Percentiles rank a stretch among this genome's conserved stretches.
Conservation (phyloP, 2,329 filamentous ascomycete genomes). For the Penicillium psychrosexuale region DNA sequence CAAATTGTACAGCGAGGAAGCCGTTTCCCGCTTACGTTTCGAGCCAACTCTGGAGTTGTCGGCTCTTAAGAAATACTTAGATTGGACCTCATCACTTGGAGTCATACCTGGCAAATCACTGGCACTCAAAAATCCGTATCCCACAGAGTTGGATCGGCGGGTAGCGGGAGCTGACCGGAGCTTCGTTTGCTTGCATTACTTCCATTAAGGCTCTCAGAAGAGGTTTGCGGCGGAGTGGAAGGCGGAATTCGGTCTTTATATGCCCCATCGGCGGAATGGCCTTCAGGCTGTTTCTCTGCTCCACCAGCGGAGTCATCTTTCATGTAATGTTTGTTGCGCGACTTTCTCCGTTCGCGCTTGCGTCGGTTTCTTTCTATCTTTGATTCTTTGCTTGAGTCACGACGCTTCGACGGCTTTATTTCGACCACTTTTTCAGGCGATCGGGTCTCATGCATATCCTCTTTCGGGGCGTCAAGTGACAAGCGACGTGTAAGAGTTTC, state of each 20-base stretch:
- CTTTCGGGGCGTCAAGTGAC: background rate
- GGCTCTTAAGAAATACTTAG: slow-evolving; percentile 32
- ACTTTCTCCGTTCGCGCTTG: background rate
- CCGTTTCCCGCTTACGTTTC: background rate
- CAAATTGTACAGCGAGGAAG: background rate
- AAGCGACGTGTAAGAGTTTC: background rate
- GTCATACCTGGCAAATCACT: slow-evolving; percentile 39
- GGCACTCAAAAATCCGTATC: slow-evolving; percentile 38
- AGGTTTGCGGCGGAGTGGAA: background rate
- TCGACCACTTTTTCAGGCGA: background rate
- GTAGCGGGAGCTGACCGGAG: slow-evolving; percentile 2
- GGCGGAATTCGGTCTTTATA: background rate
- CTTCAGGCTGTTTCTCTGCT: background rate
- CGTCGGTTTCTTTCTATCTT: background rate
- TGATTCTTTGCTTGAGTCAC: background rate
- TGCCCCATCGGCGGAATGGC: background rate
- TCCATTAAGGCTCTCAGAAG: background rate
- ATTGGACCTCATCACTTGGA: slow-evolving; percentile 40
- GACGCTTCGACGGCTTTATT: background rate
- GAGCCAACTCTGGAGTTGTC: background rate
- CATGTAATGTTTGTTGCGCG: background rate
- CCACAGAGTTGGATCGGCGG: slow-evolving; percentile 18
- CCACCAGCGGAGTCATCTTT: background rate
- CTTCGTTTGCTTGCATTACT: background rate
- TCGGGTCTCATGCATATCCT: background rate